Evolutionary conservation across 257 asterid species (phyloP), one percentile per base, ranked within the genome.

Genomic region (Jacaranda mimosifolia): DNA sequence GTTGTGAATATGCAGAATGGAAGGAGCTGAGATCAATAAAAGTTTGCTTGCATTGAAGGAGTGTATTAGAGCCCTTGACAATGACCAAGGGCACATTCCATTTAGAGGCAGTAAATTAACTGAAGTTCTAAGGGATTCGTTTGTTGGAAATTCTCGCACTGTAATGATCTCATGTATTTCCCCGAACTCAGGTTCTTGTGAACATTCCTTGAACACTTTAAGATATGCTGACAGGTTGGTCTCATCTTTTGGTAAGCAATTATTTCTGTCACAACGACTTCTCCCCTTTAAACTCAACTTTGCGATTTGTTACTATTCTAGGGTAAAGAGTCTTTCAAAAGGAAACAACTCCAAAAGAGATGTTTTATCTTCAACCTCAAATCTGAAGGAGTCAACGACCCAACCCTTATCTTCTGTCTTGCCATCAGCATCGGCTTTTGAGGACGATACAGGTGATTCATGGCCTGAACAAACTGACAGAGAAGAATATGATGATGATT

Each of bases 11-110:
- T 83, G 86, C 92, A 96, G 99, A 85, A 93, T 94, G 87, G 99
- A 96, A 91, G 99, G 99, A 56, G 99, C 99, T 17, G 99, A 96
- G 91, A 96, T 96, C 83, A 96, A 96, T 79, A 93, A 94, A 89
- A 96, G 99, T 78, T 88, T 96, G 87, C 98, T 96, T 72, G 99
- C 99, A 5, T 72, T 96, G 80, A 96, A 96, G 87, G 99, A 96
- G 84, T 96, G 99, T 81, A 96, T 96, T 70, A 87, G 99, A 82
- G 99, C 99, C 3, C 99, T 96, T 58, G 99, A 96, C 83, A 96
- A 94, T 67, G 99, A 96, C 81, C 98, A 96, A 82, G 94, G 90
- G 46, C 99, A 96, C 75, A 96, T 96, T 82, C 99, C 99, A 74
- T 96, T 96, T 75, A 82, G 99, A 89, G 99, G 99, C 84, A 93